phyloP scores from a whole-genome alignment of 139 green algal species.

The Picochlorum sp. region DNA sequence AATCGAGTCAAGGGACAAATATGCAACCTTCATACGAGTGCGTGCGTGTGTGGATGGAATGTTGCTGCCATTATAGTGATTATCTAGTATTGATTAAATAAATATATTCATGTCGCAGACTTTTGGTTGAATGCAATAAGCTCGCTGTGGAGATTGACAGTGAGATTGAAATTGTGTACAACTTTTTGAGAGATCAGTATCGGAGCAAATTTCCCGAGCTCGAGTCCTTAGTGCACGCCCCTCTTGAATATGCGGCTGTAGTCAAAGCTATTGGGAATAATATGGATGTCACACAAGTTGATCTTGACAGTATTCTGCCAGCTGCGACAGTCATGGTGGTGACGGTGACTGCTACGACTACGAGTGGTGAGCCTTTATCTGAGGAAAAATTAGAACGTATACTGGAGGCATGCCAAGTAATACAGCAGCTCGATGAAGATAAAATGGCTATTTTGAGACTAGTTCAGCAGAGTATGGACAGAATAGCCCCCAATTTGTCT shows the following conservation, averaged over 20 bases:
- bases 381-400: conserved; percentile 41
- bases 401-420: conserved; percentile 62
- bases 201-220: conserved; percentile 83
- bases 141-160: conserved; percentile 94
- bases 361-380: conserved; percentile 57
- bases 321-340: conserved; percentile 94
- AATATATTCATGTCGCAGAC: conserved; percentile 18
- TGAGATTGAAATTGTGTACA: conserved; percentile 81
- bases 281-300: conserved; percentile 48
- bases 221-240: conserved; percentile 80
- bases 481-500: conserved; percentile 91
- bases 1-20: too few relatives aligned
- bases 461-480: conserved; percentile 76
- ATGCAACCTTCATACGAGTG: too few relatives aligned
- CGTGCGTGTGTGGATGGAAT: too few relatives aligned
- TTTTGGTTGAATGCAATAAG: conserved; percentile 94
- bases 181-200: conserved; percentile 56
- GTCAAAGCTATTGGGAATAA: conserved; percentile 74
- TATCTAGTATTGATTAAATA: background rate
- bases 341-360: conserved; percentile 91
- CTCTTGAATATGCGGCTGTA: conserved; percentile 83
- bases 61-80: too few relatives aligned
- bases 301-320: conserved; percentile 65
- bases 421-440: conserved; percentile 73
- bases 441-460: conserved; percentile 70